Evolutionary conservation across 495 filamentous ascomycete species (phyloP), one percentile per base, ranked within the genome.

Genomic region (Neurospora sublineolata): DNA sequence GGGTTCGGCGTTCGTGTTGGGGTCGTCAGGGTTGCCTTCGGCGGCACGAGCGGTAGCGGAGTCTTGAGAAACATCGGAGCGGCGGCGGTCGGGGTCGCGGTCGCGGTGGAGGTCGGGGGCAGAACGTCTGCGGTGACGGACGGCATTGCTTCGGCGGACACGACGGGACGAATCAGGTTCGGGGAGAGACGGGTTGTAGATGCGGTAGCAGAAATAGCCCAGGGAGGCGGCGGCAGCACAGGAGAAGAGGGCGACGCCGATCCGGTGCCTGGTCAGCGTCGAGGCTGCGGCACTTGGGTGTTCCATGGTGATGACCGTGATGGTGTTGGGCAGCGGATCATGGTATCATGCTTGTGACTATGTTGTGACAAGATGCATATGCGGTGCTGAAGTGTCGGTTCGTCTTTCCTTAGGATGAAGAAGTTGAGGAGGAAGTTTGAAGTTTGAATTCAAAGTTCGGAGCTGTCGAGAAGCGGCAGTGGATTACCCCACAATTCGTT

Each of bases 81-180:
- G 42, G n/a, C 68, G 69, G 8, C 71, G 71, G 58, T 77, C 76
- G 33, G 74, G 72, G 14, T 78, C 74, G 67, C 42, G 68, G 74
- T 77, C 75, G 37, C 77, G 71, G 69, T 72, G 70, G 52, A 70
- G 40, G 67, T 76, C 68, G 30, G 75, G 75, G 52, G 73, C 67
- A 64, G 81, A 81, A 46, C 78, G 74, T 37, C 83, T 75, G 33
- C 81, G 83, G 52, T 86, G 82, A 70, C 86, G 86, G 46, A 88
- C 72, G 3, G 89, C 89, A 76, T 89, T 89, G 73, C 88, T 87
- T 41, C 89, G 80, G 70, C 85, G 89, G 8, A 91, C 78, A 20
- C 78, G 77, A n/a, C 75, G 74, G 18, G 71, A 75, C 9, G 76
- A 68, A 5, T 73, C 72, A 44, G 75, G 71, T 37, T 76, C 73